Conservation (phyloP, 495 filamentous ascomycete species). For the Xylaria palmicola region DNA sequence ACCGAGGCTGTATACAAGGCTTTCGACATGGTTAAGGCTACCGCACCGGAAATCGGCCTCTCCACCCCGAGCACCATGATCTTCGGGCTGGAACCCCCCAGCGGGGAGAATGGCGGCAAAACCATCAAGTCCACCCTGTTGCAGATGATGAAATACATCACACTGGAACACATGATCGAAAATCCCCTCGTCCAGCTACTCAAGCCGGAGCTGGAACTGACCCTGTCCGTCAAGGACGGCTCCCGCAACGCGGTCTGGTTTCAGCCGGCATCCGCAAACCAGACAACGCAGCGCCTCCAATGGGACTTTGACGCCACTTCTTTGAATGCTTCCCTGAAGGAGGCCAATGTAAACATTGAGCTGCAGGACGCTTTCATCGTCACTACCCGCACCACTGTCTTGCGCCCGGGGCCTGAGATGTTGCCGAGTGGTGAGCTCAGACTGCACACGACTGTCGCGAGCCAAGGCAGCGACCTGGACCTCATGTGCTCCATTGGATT, state of each 20-base stretch:
- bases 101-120: neutral
- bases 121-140: neutral
- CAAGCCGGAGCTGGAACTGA: neutral
- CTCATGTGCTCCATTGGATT: neutral
- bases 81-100: neutral
- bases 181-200: neutral
- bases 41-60: neutral
- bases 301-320: neutral
- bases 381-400: neutral
- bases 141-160: neutral
- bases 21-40: neutral
- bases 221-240: neutral
- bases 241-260: neutral
- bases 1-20: neutral
- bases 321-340: neutral
- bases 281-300: neutral
- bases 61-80: neutral
- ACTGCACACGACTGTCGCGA: neutral
- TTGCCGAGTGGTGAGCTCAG: neutral
- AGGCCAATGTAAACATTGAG: neutral
- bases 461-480: neutral
- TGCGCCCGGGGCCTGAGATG: neutral
- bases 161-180: neutral
- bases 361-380: neutral
- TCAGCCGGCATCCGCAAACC: neutral